A percentile compares a stretch with the other conserved stretches of the same genome.
These are phyloP conservation scores for Mycena albidolilacea DNA, from an alignment of 768 basidiomycete species.

Conservation along the genomic window DNA sequence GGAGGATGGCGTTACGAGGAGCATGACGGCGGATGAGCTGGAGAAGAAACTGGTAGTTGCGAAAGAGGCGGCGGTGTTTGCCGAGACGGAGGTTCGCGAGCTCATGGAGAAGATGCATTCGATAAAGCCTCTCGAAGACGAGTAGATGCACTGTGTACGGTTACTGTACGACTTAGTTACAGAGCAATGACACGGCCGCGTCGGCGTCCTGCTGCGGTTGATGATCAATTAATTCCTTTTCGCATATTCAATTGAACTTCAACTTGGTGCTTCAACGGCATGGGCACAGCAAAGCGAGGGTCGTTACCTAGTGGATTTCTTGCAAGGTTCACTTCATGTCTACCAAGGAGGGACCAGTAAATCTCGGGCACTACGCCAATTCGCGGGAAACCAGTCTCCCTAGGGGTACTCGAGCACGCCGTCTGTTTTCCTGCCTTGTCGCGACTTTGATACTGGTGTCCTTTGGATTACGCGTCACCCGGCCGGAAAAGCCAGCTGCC, in stretches of 20 bases:
- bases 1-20: slow-evolving; percentile 59
- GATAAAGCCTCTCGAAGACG: slow-evolving; percentile 62
- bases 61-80: slow-evolving; percentile 79
- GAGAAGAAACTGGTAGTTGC: slow-evolving; percentile 81
- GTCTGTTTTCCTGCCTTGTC: not conserved
- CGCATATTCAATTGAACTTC: too few relatives aligned
- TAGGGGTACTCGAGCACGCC: not conserved
- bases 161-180: not conserved
- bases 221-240: not conserved
- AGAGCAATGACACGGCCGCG: not conserved
- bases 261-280: too few relatives aligned
- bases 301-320: not conserved
- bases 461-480: not conserved
- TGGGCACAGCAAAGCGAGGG: not conserved
- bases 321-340: not conserved
- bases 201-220: not conserved
- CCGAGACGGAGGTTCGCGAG: slow-evolving; percentile 82
- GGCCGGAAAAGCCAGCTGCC: not conserved
- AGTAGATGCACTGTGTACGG: slow-evolving; percentile 22
- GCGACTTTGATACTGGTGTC: not conserved
- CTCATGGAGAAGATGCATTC: slow-evolving; percentile 78
- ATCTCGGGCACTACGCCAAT: not conserved
- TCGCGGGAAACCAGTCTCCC: not conserved
- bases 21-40: slow-evolving; percentile 80
- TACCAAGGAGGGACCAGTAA: not conserved